These are phyloP conservation scores for Candida freyschussii DNA, from an alignment of 1,139 yeast species.

Conservation along the genomic window DNA sequence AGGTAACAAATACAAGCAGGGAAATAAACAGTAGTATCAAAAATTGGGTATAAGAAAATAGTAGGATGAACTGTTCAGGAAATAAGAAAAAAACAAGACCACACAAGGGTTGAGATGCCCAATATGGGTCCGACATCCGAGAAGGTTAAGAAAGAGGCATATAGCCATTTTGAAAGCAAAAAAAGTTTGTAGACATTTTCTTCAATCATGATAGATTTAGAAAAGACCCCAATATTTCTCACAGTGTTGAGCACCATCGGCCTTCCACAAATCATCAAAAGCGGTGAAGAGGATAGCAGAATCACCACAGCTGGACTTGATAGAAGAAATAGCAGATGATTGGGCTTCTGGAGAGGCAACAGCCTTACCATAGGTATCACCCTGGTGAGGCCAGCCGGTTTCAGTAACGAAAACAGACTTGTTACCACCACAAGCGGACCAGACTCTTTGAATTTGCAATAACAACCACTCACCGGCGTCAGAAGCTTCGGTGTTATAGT, in stretches of 20 bases:
- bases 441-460: slow-evolving; percentile 61
- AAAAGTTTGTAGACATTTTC: slow-evolving; percentile 1
- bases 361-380: slow-evolving; percentile 60
- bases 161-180: not conserved
- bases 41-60: not conserved
- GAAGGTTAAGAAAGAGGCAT: slow-evolving; percentile 1
- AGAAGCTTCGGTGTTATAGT: slow-evolving; percentile 58
- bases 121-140: too few species aligned
- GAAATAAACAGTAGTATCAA: slow-evolving; percentile 1
- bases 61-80: too few species aligned
- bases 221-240: slow-evolving; percentile 72
- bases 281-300: slow-evolving; percentile 64
- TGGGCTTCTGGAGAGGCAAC: slow-evolving; percentile 68
- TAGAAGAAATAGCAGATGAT: slow-evolving; percentile 51
- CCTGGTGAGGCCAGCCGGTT: slow-evolving; percentile 80
- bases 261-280: slow-evolving; percentile 75
- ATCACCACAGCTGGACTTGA: slow-evolving; percentile 49
- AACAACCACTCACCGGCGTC: slow-evolving; percentile 70
- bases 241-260: slow-evolving; percentile 58
- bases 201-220: slow-evolving; percentile 20
- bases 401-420: slow-evolving; percentile 63
- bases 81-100: too few species aligned
- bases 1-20: too few species aligned
- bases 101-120: too few species aligned
- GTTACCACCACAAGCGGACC: slow-evolving; percentile 56